Conservation (phyloP, 1,284 basidiomycete species). For the Paramarasmius palmivorus region DNA sequence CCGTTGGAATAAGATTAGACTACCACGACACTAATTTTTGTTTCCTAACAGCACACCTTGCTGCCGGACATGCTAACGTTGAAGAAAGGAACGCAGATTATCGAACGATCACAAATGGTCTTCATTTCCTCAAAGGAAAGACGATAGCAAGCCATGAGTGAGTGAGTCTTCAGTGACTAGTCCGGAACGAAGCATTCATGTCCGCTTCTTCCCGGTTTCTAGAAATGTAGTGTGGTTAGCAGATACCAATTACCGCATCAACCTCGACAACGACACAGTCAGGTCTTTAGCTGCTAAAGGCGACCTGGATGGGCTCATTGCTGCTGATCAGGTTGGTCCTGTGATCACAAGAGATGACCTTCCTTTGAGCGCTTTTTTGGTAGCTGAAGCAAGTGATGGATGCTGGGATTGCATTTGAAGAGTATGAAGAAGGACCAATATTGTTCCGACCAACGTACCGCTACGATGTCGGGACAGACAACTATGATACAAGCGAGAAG, state of each 20-base stretch:
- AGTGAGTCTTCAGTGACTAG: conserved; percentile 29
- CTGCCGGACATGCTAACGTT: conserved; percentile 89
- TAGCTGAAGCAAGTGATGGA: conserved; percentile 77
- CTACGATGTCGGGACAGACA: conserved; percentile 81
- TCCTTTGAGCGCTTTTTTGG: conserved; percentile 8
- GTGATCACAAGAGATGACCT: conserved; percentile 5
- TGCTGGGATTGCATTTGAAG: conserved; percentile 70
- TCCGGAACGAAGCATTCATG: conserved; percentile 4
- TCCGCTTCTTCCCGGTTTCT: not conserved
- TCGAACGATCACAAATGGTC: conserved; percentile 78
- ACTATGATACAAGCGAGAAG: conserved; percentile 96
- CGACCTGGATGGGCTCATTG: conserved; percentile 74
- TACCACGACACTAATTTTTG: conserved; percentile 92
- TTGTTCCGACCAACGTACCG: conserved; percentile 90
- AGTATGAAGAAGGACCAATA: conserved; percentile 88
- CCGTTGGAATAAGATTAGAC: conserved; percentile 90
- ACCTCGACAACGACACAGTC: conserved; percentile 82
- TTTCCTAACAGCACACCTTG: conserved; percentile 94
- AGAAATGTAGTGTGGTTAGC: conserved; percentile 93
- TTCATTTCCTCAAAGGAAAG: conserved; percentile 89
- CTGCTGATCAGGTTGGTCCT: conserved; percentile 77
- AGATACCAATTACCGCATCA: conserved; percentile 95
- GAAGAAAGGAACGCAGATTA: conserved; percentile 95
- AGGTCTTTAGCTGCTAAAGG: conserved; percentile 62
- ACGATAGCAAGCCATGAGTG: conserved; percentile 90